phyloP scores from a whole-genome alignment of 371 early-diverging fungal genomes.

The Capillidium heterosporum region DNA sequence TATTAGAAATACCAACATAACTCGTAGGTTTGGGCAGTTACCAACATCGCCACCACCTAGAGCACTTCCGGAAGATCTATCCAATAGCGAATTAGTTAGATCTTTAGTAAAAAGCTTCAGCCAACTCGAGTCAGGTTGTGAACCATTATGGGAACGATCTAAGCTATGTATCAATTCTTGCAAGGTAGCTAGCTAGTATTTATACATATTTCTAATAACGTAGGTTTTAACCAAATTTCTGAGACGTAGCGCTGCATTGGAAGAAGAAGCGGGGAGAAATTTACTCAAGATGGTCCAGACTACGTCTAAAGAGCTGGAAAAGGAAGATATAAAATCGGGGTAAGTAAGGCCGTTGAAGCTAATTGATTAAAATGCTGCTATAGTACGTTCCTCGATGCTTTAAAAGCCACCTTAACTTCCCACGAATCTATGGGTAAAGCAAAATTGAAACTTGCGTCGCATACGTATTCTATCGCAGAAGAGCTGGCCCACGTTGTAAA shows the following conservation, averaged over 20 bases:
- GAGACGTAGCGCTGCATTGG: not conserved
- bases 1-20: too few relatives aligned
- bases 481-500: not conserved
- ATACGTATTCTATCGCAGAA: constrained; percentile 1
- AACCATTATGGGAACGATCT: constrained; percentile 2
- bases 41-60: too few relatives aligned
- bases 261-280: constrained; percentile 1
- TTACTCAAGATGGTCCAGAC: not conserved
- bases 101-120: not conserved
- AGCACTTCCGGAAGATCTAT: not conserved
- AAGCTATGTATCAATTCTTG: not conserved
- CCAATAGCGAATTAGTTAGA: not conserved
- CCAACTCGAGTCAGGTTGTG: not conserved
- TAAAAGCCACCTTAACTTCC: not conserved
- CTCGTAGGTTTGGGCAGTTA: too few relatives aligned
- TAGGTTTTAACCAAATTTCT: constrained; percentile 1
- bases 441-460: not conserved
- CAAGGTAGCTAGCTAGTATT: not conserved
- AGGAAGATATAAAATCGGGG: not conserved
- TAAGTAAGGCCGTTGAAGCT: not conserved
- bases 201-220: not conserved
- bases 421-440: not conserved
- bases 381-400: not conserved
- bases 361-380: not conserved
- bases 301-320: constrained; percentile 1